Evolutionary conservation across 352 stramenopile species (phyloP).

Genomic region (Pythium rishiriense): DNA sequence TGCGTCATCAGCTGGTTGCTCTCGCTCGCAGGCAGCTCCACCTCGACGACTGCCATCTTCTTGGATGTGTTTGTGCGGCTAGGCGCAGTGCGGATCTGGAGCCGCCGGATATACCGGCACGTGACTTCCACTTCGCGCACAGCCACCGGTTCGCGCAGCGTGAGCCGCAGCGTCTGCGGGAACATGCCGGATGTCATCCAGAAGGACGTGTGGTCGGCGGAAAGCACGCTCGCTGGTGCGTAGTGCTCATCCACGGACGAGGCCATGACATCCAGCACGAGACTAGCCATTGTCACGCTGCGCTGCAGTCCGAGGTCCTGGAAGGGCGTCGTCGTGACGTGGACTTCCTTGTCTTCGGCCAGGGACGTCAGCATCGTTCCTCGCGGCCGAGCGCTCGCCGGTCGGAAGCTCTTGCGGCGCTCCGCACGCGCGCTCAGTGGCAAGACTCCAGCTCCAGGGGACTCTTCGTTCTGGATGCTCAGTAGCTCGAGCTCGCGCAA

Average conservation of each 20-base stretch:
- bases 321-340: conserved; percentile 31
- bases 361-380: conserved; percentile 49
- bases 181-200: conserved; percentile 78
- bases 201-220: conserved; percentile 48
- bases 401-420: conserved; percentile 72
- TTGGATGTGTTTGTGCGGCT: conserved; percentile 34
- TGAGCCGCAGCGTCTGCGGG: conserved; percentile 68
- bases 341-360: conserved; percentile 63
- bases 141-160: conserved; percentile 57
- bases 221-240: conserved; percentile 51
- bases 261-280: conserved; percentile 67
- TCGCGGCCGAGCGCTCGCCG: conserved; percentile 63
- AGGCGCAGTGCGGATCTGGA: conserved; percentile 48
- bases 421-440: conserved; percentile 17
- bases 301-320: conserved; percentile 32
- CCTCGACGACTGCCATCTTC: conserved; percentile 32
- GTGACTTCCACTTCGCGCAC: conserved; percentile 68
- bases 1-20: conserved; percentile 57
- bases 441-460: background rate
- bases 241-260: conserved; percentile 62
- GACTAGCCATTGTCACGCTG: conserved; percentile 15
- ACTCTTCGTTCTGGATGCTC: conserved; percentile 47
- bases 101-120: conserved; percentile 58
- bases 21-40: conserved; percentile 41
- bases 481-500: conserved; percentile 63